Conservation (phyloP, 176 grass and related monocot genomes). For the Neostapfia colusana region DNA sequence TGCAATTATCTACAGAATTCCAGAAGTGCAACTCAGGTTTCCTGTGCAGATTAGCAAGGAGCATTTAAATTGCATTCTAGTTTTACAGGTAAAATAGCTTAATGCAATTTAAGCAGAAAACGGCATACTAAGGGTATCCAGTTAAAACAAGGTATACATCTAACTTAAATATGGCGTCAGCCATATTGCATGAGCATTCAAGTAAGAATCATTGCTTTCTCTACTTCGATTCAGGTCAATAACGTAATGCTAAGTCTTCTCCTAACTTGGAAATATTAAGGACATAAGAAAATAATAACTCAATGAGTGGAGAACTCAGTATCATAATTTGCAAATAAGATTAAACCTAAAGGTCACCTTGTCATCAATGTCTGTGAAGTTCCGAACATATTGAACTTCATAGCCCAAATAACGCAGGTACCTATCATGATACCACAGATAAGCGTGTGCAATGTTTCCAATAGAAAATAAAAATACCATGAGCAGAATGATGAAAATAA, state of each 20-base stretch:
- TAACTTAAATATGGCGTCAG: constrained; percentile 11
- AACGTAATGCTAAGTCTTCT: neutral
- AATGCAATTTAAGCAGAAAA: constrained; percentile 31
- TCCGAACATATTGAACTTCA: constrained; percentile 86
- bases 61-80: constrained; percentile 44
- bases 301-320: neutral
- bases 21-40: constrained; percentile 79
- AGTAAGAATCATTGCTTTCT: neutral
- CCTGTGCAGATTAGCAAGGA: constrained; percentile 64
- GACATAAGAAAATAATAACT: constrained; percentile 6
- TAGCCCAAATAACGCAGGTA: constrained; percentile 75
- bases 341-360: constrained; percentile 53
- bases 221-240: constrained; percentile 17
- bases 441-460: neutral
- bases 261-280: neutral
- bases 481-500: neutral
- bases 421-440: constrained; percentile 40
- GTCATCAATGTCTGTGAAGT: constrained; percentile 98
- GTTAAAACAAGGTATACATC: neutral
- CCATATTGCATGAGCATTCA: neutral
- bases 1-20: constrained; percentile 98
- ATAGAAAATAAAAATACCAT: neutral
- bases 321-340: constrained; percentile 1
- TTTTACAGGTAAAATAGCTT: constrained; percentile 25
- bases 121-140: neutral